Evolutionary conservation across 2,329 filamentous ascomycete species (phyloP), one percentile per base, ranked within the genome.

Genomic region (Fusarium sp.): DNA sequence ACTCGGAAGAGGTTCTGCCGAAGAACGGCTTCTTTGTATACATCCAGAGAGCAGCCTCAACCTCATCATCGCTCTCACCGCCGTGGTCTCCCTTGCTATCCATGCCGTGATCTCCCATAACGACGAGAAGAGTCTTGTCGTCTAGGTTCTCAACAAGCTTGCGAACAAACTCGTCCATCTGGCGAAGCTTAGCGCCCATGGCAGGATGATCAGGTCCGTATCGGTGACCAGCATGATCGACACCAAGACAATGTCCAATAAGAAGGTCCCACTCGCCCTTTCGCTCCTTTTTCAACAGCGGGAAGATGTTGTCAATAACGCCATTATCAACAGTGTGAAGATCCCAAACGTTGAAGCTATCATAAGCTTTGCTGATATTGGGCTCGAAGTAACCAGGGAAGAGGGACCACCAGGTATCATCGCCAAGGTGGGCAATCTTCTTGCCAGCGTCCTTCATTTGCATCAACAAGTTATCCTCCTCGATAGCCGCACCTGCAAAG

Each of bases 41-140:
- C 94, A 99, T 97, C 95, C 96, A 99, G 45, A 99, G 79, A 4
- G 96, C 94, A 56, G 96, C 94, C 78, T 99, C 90, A 9, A 99
- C 88, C 77, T 99, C 96, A 67, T 98, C 94, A 71, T 97, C 93
- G 31, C 95, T 97, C 81, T 99, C 96, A 54, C 96, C 96, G n/a
- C 96, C 96, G 75, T 99, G 96, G 70, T 99, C 96, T 18, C 96
- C 96, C 81, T 99, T 98, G 63, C 87, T 84, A 78, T 99, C 96
- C 96, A 99, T 99, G 13, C 96, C 96, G 76, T 99, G 96, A 76
- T 99, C 96, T n/a, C 96, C 96, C 93, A 99, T 97, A 15, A 99
- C 92, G 20, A 99, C 89, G 35, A 99, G 82, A 21, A 99, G 82
- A 0, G 96, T 99, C 55, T 93, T 83, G 52, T 97, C 91, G 72